Percentiles rank a stretch among this genome's conserved stretches.
phyloP scores from a whole-genome alignment of 2,329 filamentous ascomycete genomes.

The Diaporthe sp. region DNA sequence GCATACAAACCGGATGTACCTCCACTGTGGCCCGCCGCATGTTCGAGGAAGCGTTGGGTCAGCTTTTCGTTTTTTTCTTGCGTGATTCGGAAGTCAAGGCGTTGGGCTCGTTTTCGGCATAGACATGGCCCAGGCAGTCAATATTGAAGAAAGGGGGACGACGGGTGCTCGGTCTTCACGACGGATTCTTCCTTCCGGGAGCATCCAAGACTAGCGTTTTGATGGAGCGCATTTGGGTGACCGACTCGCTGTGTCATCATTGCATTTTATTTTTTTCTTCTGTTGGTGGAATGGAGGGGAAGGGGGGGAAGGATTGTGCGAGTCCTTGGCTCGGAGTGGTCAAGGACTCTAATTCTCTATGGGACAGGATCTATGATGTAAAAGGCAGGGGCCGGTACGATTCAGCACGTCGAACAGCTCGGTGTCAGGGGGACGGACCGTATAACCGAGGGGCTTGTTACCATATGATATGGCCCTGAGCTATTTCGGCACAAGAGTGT shows the following conservation, averaged over 20 bases:
- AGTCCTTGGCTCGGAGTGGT: conserved; percentile 20
- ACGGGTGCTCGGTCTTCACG: conserved; percentile 12
- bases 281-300: conserved; percentile 26
- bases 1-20: conserved; percentile 1
- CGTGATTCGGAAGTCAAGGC: conserved; percentile 32
- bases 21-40: conserved; percentile 13
- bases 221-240: conserved; percentile 28
- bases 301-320: conserved; percentile 9
- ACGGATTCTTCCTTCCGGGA: conserved; percentile 8
- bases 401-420: conserved; percentile 31
- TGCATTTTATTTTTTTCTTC: conserved; percentile 35
- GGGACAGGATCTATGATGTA: conserved; percentile 35
- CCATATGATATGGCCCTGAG: conserved; percentile 12
- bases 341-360: conserved; percentile 36
- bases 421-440: conserved; percentile 14
- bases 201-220: conserved; percentile 25
- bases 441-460: conserved; percentile 25
- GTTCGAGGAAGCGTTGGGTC: conserved; percentile 8
- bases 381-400: conserved; percentile 31
- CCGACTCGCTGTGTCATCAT: conserved; percentile 27
- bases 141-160: conserved; percentile 23
- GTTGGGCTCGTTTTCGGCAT: conserved; percentile 38
- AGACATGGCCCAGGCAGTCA: conserved; percentile 35
- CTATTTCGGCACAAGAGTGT: conserved; percentile 38
- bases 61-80: conserved; percentile 32